These are phyloP conservation scores for Allomyces javanicus DNA, from an alignment of 192 early-diverging fungal genomes.

Conservation along the genomic window DNA sequence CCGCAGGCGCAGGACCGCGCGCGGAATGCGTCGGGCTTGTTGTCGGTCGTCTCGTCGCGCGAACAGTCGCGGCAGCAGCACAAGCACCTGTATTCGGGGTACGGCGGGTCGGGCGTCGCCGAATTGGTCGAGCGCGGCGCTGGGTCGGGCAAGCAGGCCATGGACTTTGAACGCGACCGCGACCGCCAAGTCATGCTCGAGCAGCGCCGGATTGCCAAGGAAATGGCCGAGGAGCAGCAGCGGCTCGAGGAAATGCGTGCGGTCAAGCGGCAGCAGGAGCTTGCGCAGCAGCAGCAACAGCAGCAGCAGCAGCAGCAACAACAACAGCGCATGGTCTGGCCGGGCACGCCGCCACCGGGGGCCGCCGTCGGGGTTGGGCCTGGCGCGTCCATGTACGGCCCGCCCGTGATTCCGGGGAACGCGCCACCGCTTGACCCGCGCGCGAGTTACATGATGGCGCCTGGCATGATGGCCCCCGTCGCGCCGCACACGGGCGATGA, in stretches of 20 bases:
- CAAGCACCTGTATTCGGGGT: neutral
- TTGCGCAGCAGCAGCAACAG: no score
- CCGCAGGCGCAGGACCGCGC: neutral
- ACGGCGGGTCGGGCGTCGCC: neutral
- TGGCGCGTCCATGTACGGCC: neutral
- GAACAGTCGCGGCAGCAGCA: neutral
- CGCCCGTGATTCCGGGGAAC: no score
- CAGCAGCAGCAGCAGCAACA: no score
- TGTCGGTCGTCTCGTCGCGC: neutral
- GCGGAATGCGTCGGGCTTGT: neutral
- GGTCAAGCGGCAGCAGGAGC: neutral
- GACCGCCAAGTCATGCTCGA: neutral
- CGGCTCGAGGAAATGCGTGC: neutral
- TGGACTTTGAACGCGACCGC: neutral
- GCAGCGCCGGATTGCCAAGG: neutral
- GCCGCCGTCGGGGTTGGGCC: neutral
- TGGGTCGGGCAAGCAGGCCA: neutral
- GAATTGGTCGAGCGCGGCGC: neutral
- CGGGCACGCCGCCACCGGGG: neutral
- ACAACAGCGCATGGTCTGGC: neutral
- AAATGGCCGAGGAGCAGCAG: neutral
- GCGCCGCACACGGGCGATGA: neutral
- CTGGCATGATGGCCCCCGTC: neutral
- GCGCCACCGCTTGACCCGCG: neutral
- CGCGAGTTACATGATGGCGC: neutral